Base-by-base conservation (phyloP, 768 basidiomycete genomes). In the Candolleomyces aberdarensis region DNA sequence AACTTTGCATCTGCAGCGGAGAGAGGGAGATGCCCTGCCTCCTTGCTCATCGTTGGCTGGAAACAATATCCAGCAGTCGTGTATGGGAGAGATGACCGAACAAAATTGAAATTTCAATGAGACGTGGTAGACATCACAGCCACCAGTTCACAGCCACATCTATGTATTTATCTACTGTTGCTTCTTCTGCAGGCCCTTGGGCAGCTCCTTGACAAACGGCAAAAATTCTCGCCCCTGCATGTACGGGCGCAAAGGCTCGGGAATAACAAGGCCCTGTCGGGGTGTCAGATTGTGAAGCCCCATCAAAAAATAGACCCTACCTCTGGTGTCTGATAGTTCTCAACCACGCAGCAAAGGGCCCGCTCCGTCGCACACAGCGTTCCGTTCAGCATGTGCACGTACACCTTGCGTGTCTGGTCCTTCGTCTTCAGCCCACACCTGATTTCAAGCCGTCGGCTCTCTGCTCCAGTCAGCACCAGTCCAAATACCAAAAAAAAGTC, bases 321-420 rank as follows among this genome's bases (percentile, higher is more conserved):
- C 54, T 97, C 94, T 0, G 91, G 82, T 0, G 95, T 98, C 77
- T 99, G 97, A 72, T 96, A 94, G 75, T 98, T 98, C 78, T 99
- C 97, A n/a, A 94, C 96, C 59, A 99, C 68, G 74, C 97, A 98
- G 75, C 96, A 98, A 19, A 98, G 79, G 1, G 97, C 93, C 43
- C 97, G 92, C 76, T 96, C 93, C 1, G 97, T 98, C 1, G 97
- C 97, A 67, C 95, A 97, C 49, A 99, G 83, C 3, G 97, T 99
- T 40, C 94, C 96, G 73, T 99, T 99, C 70, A 99, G 78, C 97
- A 99, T 99, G 80, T 99, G 97, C 5, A 97, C 96, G 75, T 98
- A 98, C 5, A 94, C 77, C 71, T 98, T 96, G 61, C 91, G 85
- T 55, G 91, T 81, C 70, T 98, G 94, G 32, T 95, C 95, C 68